These are phyloP conservation scores for Trypanosoma brucei DNA, from an alignment of 208 protist species.

Conservation along the genomic window DNA sequence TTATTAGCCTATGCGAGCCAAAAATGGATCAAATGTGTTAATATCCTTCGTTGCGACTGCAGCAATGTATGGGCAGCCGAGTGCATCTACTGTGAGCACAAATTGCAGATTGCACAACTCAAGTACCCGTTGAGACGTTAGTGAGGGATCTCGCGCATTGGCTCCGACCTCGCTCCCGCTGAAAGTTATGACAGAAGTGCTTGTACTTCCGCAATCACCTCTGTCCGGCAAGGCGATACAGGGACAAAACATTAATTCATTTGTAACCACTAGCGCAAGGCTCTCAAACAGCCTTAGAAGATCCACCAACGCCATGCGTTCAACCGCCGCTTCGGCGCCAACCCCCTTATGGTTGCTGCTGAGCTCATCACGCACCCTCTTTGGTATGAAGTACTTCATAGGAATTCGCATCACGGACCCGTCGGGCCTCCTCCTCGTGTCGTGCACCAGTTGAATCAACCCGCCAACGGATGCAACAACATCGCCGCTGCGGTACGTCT, in stretches of 20 bases:
- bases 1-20: slow-evolving; percentile 58
- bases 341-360: neutral
- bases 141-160: slow-evolving; percentile 11
- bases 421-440: slow-evolving; percentile 47
- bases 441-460: slow-evolving; percentile 28
- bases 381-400: slow-evolving; percentile 53
- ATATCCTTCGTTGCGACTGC: slow-evolving; percentile 61
- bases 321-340: neutral
- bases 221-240: slow-evolving; percentile 28
- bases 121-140: slow-evolving; percentile 13
- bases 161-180: neutral
- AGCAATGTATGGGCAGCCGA: slow-evolving; percentile 71
- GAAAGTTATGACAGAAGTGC: slow-evolving; percentile 3
- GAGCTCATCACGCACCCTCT: slow-evolving; percentile 20
- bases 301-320: slow-evolving; percentile 9
- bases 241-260: slow-evolving; percentile 88
- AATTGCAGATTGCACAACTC: slow-evolving; percentile 62
- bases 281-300: slow-evolving; percentile 40
- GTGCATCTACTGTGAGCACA: slow-evolving; percentile 57
- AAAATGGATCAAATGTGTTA: slow-evolving; percentile 65
- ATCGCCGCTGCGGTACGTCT: slow-evolving; percentile 66
- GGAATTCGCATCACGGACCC: slow-evolving; percentile 67
- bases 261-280: slow-evolving; percentile 73
- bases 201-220: slow-evolving; percentile 16
- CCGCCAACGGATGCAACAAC: slow-evolving; percentile 73